Percentiles rank a stretch among this genome's conserved stretches.
These are phyloP conservation scores for Colletotrichum sidae DNA, from an alignment of 2,329 filamentous ascomycete genomes.

Conservation along the genomic window DNA sequence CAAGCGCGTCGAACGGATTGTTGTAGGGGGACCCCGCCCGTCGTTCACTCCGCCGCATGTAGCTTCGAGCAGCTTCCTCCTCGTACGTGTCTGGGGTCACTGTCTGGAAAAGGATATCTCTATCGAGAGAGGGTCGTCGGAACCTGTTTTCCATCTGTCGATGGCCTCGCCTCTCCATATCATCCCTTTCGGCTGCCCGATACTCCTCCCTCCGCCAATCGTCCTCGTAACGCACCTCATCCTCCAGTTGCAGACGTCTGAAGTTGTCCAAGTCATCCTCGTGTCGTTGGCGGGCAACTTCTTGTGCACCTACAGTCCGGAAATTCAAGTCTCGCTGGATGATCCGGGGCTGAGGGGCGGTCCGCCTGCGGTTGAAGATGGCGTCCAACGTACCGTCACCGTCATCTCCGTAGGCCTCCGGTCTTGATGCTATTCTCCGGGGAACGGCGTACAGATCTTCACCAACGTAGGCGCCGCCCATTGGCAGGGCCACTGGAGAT, in stretches of 20 bases:
- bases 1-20: constrained; percentile 35
- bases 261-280: constrained; percentile 31
- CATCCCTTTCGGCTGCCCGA: constrained; percentile 6
- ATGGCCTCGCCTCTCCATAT: constrained; percentile 1
- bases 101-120: background rate
- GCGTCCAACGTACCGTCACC: constrained; percentile 3
- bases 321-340: constrained; percentile 23
- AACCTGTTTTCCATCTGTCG: constrained; percentile 23
- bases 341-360: constrained; percentile 13
- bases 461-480: constrained; percentile 1
- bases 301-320: constrained; percentile 22
- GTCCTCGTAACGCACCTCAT: constrained; percentile 18
- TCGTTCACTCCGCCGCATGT: constrained; percentile 21
- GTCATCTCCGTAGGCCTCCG: constrained; percentile 1
- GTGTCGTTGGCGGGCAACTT: constrained; percentile 29
- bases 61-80: constrained; percentile 27
- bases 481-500: constrained; percentile 6
- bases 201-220: constrained; percentile 15
- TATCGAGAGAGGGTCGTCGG: constrained; percentile 25
- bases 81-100: constrained; percentile 24
- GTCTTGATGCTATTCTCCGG: constrained; percentile 6
- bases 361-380: constrained; percentile 20
- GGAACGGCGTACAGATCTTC: constrained; percentile 3
- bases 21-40: constrained; percentile 10
- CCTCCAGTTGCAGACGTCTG: constrained; percentile 16